Percentiles rank a stretch among this genome's conserved stretches.
phyloP scores from a whole-genome alignment of 2,329 filamentous ascomycete genomes.

The Anisogramma anomala region DNA sequence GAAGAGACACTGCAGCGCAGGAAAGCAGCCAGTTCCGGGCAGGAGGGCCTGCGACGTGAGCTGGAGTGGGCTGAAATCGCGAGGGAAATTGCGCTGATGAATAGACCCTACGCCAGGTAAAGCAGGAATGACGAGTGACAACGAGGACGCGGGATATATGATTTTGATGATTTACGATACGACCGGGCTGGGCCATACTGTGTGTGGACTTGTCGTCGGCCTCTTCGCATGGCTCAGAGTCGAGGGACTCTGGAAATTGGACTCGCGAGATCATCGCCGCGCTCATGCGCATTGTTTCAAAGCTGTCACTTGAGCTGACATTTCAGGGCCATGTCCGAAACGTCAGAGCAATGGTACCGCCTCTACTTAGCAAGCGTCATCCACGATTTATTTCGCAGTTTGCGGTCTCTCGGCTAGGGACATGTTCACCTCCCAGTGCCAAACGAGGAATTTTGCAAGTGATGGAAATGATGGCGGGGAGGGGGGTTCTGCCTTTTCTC shows the following conservation, averaged over 20 bases:
- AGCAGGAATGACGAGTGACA: constrained; percentile 6
- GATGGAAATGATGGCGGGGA: too few relatives aligned
- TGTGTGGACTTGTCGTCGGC: not conserved
- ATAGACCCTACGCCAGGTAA: constrained; percentile 77
- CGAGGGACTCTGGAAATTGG: not conserved
- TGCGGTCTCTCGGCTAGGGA: too few relatives aligned
- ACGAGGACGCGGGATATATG: not conserved
- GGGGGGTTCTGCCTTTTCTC: not conserved
- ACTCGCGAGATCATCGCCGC: not conserved
- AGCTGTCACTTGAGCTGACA: too few relatives aligned
- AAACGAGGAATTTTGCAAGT: too few relatives aligned
- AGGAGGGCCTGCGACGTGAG: constrained; percentile 50
- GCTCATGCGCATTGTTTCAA: not conserved
- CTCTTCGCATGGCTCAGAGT: not conserved
- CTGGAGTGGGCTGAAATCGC: constrained; percentile 85
- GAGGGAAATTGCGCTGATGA: constrained; percentile 89
- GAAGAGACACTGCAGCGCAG: constrained; percentile 60
- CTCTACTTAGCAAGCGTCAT: not conserved
- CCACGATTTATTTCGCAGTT: too few relatives aligned
- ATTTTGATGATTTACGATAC: constrained; percentile 10
- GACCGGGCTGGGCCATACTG: not conserved
- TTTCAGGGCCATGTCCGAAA: too few relatives aligned
- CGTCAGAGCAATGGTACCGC: not conserved
- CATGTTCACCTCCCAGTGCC: too few relatives aligned
- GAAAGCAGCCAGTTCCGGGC: constrained; percentile 32